Conservation (phyloP, 2,329 filamentous ascomycete genomes). For the Colletotrichum ledebouriae region DNA sequence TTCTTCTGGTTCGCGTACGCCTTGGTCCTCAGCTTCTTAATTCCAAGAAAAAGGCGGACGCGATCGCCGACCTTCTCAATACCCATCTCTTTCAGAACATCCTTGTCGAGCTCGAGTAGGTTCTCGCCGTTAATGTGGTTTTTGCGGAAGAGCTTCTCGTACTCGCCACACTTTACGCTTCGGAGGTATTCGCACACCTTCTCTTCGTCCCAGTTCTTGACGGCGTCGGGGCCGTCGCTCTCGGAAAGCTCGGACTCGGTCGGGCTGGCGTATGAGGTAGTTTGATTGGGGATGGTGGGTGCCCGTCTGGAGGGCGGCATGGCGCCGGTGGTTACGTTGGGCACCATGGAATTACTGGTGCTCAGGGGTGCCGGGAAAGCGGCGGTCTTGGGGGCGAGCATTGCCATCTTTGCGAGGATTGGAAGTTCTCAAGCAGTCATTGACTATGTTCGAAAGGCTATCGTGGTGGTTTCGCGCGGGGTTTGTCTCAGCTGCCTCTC, state of each 20-base stretch:
- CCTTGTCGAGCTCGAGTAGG: slow-evolving; percentile 95
- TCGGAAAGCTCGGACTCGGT: slow-evolving; percentile 96
- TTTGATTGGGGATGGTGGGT: slow-evolving; percentile 61
- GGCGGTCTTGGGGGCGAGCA: slow-evolving; percentile 81
- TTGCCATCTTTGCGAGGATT: slow-evolving; percentile 69
- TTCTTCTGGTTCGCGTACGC: slow-evolving; percentile 83
- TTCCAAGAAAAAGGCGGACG: slow-evolving; percentile 88
- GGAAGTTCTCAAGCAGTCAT: slow-evolving; percentile 4
- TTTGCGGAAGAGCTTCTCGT: slow-evolving; percentile 88
- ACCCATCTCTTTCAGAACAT: slow-evolving; percentile 96
- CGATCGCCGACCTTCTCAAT: slow-evolving; percentile 98
- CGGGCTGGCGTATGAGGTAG: slow-evolving; percentile 79
- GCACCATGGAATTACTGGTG: slow-evolving; percentile 59
- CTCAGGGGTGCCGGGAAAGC: slow-evolving; percentile 70
- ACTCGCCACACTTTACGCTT: slow-evolving; percentile 93
- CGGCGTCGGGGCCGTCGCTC: slow-evolving; percentile 79
- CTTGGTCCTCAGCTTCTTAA: slow-evolving; percentile 85
- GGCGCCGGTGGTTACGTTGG: slow-evolving; percentile 62
- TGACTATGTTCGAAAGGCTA: slow-evolving; percentile 19
- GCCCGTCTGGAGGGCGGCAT: slow-evolving; percentile 66
- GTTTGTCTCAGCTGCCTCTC: slow-evolving; percentile 43
- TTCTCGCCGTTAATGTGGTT: slow-evolving; percentile 99
- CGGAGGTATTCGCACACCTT: slow-evolving; percentile 91
- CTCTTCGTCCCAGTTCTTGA: slow-evolving; percentile 91
- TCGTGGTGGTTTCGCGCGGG: slow-evolving; percentile 24